Percentiles rank a stretch among this genome's conserved stretches.
Conservation (phyloP, 345 rosid species). For the Populus davidiana region DNA sequence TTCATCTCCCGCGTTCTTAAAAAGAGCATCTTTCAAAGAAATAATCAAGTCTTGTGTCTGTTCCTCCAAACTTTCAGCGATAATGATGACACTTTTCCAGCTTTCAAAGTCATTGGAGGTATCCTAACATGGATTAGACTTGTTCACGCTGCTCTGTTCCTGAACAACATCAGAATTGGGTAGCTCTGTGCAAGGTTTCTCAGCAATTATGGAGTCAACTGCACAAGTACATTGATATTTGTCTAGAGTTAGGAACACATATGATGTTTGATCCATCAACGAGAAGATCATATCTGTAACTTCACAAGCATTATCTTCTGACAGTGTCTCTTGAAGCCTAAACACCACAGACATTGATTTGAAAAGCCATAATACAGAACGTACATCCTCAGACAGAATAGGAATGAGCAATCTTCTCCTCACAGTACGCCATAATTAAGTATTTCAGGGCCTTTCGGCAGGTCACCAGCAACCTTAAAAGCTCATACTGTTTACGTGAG, state of each 20-base stretch:
- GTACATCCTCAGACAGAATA: slow-evolving; percentile 40
- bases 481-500: slow-evolving; percentile 30
- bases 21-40: slow-evolving; percentile 37
- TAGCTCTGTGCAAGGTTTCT: slow-evolving; percentile 26
- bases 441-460: slow-evolving; percentile 72
- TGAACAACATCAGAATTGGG: slow-evolving; percentile 21
- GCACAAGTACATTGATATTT: slow-evolving; percentile 41
- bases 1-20: slow-evolving; percentile 26
- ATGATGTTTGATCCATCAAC: slow-evolving; percentile 31
- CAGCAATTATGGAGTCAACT: slow-evolving; percentile 13
- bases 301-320: too few species aligned
- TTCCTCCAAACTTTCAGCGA: slow-evolving; percentile 54
- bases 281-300: too few species aligned
- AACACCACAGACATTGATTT: slow-evolving; percentile 41
- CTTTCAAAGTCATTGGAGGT: slow-evolving; percentile 32
- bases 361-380: slow-evolving; percentile 64
- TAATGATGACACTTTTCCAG: slow-evolving; percentile 38
- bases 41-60: slow-evolving; percentile 45
- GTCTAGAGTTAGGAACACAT: slow-evolving; percentile 48
- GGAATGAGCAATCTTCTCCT: slow-evolving; percentile 43
- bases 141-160: slow-evolving; percentile 19
- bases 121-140: slow-evolving; percentile 23
- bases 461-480: slow-evolving; percentile 56
- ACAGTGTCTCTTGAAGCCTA: too few species aligned
- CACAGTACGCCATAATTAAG: slow-evolving; percentile 44